These are phyloP conservation scores for Dichotomocladium elegans DNA, from an alignment of 371 early-diverging fungal genomes.

Conservation along the genomic window DNA sequence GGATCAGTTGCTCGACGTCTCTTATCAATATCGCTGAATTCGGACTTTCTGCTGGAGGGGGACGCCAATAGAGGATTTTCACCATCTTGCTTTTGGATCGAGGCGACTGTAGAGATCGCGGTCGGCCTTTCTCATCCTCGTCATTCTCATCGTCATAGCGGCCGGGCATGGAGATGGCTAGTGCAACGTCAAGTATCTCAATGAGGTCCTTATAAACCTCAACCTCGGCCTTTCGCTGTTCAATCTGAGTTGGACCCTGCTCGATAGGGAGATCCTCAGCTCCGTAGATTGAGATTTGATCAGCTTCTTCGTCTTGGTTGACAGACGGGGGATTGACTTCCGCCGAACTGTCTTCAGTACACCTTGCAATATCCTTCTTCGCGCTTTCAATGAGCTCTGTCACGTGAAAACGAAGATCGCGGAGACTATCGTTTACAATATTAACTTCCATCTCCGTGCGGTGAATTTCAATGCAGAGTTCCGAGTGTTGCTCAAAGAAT, in stretches of 20 bases:
- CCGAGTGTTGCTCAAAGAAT: constrained; percentile 77
- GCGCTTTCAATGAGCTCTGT: background rate
- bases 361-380: background rate
- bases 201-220: constrained; percentile 25
- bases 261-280: constrained; percentile 10
- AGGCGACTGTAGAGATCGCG: constrained; percentile 34
- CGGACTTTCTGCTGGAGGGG: constrained; percentile 42
- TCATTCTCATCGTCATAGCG: background rate
- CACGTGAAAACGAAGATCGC: constrained; percentile 52
- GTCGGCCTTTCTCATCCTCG: background rate
- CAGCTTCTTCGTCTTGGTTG: background rate
- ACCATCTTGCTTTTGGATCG: constrained; percentile 52
- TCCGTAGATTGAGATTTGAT: constrained; percentile 12
- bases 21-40: constrained; percentile 19
- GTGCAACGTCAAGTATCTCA: constrained; percentile 28
- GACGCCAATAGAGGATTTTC: constrained; percentile 50
- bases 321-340: background rate
- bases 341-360: background rate
- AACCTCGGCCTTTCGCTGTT: constrained; percentile 9
- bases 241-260: constrained; percentile 6
- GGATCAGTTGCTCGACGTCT: constrained; percentile 29
- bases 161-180: constrained; percentile 46
- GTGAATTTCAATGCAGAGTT: constrained; percentile 74
- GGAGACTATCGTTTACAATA: constrained; percentile 68
- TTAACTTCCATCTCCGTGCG: constrained; percentile 73